Conservation (phyloP, 2,329 filamentous ascomycete genomes). For the Didymella segeticola region DNA sequence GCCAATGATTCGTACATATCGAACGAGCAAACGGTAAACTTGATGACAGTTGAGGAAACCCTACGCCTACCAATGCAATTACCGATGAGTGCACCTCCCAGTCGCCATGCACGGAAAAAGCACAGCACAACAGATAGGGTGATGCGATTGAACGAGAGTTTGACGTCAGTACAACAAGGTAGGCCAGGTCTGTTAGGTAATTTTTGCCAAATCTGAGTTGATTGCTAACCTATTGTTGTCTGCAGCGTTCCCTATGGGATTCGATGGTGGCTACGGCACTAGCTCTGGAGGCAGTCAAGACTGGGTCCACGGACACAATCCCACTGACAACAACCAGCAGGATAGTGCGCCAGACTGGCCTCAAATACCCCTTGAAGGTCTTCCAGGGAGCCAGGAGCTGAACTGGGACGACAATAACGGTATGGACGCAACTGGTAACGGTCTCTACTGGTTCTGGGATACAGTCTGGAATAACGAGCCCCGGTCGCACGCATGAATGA, state of each 20-base stretch:
- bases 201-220: background rate
- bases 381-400: background rate
- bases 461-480: conserved; percentile 18
- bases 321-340: background rate
- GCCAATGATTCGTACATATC: background rate
- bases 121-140: conserved; percentile 7
- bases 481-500: background rate
- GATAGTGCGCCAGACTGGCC: background rate
- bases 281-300: background rate
- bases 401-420: conserved; percentile 9
- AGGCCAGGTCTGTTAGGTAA: background rate
- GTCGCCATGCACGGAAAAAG: background rate
- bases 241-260: background rate
- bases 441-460: conserved; percentile 26
- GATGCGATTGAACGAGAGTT: conserved; percentile 20
- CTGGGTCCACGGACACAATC: background rate
- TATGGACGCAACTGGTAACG: conserved; percentile 14
- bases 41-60: conserved; percentile 23
- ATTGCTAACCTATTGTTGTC: background rate
- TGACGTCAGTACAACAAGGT: conserved; percentile 24
- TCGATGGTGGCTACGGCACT: background rate
- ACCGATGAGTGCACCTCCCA: background rate
- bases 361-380: background rate
- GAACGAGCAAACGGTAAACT: background rate
- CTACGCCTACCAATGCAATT: conserved; percentile 20